Conservation (phyloP, 2,329 filamentous ascomycete species). For the Neoscytalidium dimidiatum region DNA sequence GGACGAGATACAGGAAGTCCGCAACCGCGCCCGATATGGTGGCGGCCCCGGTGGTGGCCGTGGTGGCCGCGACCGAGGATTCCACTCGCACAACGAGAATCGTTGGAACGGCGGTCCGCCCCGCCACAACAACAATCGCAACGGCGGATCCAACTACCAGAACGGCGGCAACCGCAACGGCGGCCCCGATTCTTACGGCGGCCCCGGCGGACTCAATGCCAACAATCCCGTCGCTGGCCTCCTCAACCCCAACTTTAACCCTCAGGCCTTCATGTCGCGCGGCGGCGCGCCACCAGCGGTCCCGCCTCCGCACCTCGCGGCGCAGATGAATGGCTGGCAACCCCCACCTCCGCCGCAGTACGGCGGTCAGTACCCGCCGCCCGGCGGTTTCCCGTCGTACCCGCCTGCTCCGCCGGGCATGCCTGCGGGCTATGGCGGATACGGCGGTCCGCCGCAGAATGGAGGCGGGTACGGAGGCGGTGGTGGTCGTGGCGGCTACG, state of each 20-base stretch:
- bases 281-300: conserved; percentile 27
- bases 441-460: conserved; percentile 6
- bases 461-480: conserved; percentile 9
- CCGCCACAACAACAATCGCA: conserved; percentile 25
- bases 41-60: conserved; percentile 69
- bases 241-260: conserved; percentile 28
- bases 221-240: conserved; percentile 31
- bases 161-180: no score
- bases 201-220: conserved; percentile 20
- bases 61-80: conserved; percentile 47
- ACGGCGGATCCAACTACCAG: neutral
- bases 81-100: conserved; percentile 27
- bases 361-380: conserved; percentile 23
- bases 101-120: conserved; percentile 24
- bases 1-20: conserved; percentile 73
- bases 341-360: conserved; percentile 27
- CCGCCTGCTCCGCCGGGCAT: neutral
- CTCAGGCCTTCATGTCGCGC: conserved; percentile 23
- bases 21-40: conserved; percentile 67
- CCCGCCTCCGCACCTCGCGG: conserved; percentile 25
- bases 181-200: conserved; percentile 17
- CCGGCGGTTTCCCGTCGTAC: neutral
- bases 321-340: conserved; percentile 28
- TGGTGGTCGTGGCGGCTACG: conserved; percentile 11
- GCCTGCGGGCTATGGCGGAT: conserved; percentile 15